Conservation (phyloP, 2,329 filamentous ascomycete genomes). For the Didymella exigua region DNA sequence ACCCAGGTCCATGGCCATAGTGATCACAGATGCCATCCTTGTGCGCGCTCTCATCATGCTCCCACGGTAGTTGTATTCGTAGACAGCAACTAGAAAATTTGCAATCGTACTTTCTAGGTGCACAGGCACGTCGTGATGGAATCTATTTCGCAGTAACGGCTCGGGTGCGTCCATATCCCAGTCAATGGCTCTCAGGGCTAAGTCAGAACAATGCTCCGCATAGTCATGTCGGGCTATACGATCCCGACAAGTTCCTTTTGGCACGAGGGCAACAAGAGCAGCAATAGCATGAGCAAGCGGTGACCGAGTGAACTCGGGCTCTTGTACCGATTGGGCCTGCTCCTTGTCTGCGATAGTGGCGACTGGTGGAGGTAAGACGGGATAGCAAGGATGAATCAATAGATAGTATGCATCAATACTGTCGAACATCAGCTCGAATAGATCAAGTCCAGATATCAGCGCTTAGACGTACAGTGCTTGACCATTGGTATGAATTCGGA, state of each 20-base stretch:
- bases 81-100: slow-evolving; percentile 3
- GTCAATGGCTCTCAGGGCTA: slow-evolving; percentile 2
- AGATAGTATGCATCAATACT: slow-evolving; percentile 10
- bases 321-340: not conserved
- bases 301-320: not conserved
- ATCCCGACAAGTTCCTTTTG: not conserved
- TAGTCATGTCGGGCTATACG: not conserved
- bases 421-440: not conserved
- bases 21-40: slow-evolving; percentile 10
- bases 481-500: not conserved
- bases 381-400: slow-evolving; percentile 10
- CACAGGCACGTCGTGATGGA: slow-evolving; percentile 7
- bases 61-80: slow-evolving; percentile 13
- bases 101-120: slow-evolving; percentile 4
- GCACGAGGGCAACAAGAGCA: not conserved
- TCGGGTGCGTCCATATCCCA: slow-evolving; percentile 4
- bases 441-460: not conserved
- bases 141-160: not conserved
- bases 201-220: not conserved
- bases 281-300: slow-evolving; percentile 7
- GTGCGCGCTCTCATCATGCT: slow-evolving; percentile 8
- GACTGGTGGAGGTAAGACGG: slow-evolving; percentile 3
- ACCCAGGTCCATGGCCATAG: slow-evolving; percentile 9
- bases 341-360: not conserved
- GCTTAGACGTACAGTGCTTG: not conserved